These are phyloP conservation scores for Actinidia arguta DNA, from an alignment of 179 eudicot species.

Conservation along the genomic window DNA sequence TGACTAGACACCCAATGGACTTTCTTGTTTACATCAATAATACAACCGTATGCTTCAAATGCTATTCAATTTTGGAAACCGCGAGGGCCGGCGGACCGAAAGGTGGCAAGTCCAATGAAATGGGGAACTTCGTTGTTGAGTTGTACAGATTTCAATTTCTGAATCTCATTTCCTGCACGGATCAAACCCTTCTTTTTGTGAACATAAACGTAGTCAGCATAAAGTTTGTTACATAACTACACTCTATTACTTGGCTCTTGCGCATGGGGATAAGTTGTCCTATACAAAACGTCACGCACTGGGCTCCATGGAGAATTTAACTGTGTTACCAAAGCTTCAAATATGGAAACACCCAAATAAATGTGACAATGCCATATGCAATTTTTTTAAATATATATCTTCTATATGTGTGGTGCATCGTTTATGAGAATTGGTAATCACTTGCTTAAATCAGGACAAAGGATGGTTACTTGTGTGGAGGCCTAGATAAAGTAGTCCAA, in stretches of 20 bases:
- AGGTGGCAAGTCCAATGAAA: not conserved
- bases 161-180: too few species aligned
- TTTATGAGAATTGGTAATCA: not conserved
- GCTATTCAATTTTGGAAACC: not conserved
- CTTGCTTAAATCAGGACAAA: not conserved
- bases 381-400: too few species aligned
- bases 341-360: not conserved
- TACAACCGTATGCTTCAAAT: not conserved
- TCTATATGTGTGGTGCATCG: too few species aligned
- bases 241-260: not conserved
- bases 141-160: too few species aligned
- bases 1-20: not conserved
- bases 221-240: too few species aligned
- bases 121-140: too few species aligned
- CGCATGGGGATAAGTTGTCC: not conserved
- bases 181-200: too few species aligned
- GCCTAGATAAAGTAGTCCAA: too few species aligned
- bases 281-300: not conserved
- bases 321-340: not conserved
- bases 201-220: too few species aligned
- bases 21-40: not conserved
- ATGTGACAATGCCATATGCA: not conserved
- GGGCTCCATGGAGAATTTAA: not conserved
- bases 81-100: not conserved
- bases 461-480: too few species aligned